These are phyloP conservation scores for Ophiocordyceps camponoti-floridani DNA, from an alignment of 2,329 filamentous ascomycete species.

Conservation along the genomic window DNA sequence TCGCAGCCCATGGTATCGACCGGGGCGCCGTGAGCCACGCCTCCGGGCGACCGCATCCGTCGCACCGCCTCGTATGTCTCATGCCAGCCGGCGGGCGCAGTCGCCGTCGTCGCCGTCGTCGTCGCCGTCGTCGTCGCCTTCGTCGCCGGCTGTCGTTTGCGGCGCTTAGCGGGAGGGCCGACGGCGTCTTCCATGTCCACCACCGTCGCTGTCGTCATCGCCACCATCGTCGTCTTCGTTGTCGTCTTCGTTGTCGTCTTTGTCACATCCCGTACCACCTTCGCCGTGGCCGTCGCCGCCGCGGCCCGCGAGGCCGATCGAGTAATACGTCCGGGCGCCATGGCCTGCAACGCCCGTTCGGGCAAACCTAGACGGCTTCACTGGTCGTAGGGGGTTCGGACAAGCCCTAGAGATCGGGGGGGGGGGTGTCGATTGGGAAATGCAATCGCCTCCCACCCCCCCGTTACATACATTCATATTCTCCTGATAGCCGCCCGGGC, in stretches of 20 bases:
- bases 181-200: slow-evolving; percentile 41
- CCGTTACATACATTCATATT: too few relatives aligned
- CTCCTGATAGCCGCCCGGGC: neutral
- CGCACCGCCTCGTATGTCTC: slow-evolving; percentile 61
- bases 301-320: slow-evolving; percentile 25
- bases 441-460: neutral
- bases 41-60: slow-evolving; percentile 48
- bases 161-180: slow-evolving; percentile 13
- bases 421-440: neutral
- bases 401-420: neutral
- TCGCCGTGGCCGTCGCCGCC: slow-evolving; percentile 5
- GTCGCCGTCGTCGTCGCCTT: neutral
- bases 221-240: slow-evolving; percentile 23
- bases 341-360: neutral
- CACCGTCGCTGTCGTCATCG: neutral
- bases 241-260: slow-evolving; percentile 2
- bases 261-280: slow-evolving; percentile 1
- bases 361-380: neutral
- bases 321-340: slow-evolving; percentile 25
- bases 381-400: neutral
- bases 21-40: slow-evolving; percentile 50
- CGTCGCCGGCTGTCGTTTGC: slow-evolving; percentile 2
- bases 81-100: slow-evolving; percentile 62
- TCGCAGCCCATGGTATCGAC: slow-evolving; percentile 98
- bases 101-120: neutral